These are phyloP conservation scores for Hypoxylon lenormandii DNA, from an alignment of 495 filamentous ascomycete species.

Conservation along the genomic window DNA sequence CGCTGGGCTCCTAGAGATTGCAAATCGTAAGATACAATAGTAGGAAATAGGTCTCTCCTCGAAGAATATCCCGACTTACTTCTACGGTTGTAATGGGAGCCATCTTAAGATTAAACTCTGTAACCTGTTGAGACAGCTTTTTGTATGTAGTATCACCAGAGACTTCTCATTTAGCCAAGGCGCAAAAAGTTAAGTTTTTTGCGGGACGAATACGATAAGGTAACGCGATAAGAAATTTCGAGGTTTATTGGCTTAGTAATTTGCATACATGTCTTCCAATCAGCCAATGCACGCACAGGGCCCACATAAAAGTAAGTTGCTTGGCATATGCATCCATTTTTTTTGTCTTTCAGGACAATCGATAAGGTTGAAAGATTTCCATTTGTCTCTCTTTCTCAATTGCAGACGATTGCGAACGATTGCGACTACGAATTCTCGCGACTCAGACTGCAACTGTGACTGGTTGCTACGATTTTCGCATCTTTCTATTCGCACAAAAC, in stretches of 20 bases:
- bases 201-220: constrained; percentile 46
- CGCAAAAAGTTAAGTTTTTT: constrained; percentile 43
- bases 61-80: constrained; percentile 19
- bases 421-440: no score
- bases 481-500: neutral
- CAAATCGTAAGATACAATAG: constrained; percentile 12
- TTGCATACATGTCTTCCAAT: neutral
- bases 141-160: constrained; percentile 16
- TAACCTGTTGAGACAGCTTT: constrained; percentile 4
- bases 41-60: neutral
- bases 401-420: no score
- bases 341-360: constrained; percentile 13
- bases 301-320: neutral
- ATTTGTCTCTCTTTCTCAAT: constrained; percentile 4
- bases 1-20: constrained; percentile 14
- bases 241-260: neutral
- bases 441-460: no score
- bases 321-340: constrained; percentile 12
- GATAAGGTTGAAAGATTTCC: constrained; percentile 30
- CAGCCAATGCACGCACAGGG: neutral
- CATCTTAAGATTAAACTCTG: constrained; percentile 30
- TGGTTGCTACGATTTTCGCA: neutral
- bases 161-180: constrained; percentile 5
- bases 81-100: constrained; percentile 29
- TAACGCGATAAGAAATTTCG: constrained; percentile 39